Percentiles rank a stretch among this genome's conserved stretches.
These are phyloP conservation scores for Podaxis mareebaensis DNA, from an alignment of 768 basidiomycete species.

Conservation along the genomic window DNA sequence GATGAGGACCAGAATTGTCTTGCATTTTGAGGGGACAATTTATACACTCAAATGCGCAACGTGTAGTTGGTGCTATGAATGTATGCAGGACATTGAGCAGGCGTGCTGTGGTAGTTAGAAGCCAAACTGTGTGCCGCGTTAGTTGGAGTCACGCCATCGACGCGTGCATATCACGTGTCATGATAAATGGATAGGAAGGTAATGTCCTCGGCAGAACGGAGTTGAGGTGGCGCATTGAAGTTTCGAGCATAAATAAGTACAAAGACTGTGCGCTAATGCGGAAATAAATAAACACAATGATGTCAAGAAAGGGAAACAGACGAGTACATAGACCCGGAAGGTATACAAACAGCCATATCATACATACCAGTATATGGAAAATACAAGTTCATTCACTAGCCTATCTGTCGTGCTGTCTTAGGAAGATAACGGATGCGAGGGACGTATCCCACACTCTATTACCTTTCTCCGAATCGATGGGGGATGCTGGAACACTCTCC, in stretches of 20 bases:
- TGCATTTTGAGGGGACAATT: neutral
- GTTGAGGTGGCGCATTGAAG: too few species aligned
- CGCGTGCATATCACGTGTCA: neutral
- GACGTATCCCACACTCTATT: conserved; percentile 34
- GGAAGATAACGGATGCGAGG: conserved; percentile 29
- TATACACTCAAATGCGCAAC: neutral
- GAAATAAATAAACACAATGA: conserved; percentile 1
- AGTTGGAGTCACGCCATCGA: neutral
- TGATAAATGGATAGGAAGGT: neutral
- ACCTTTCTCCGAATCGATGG: conserved; percentile 7
- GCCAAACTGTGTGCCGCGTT: neutral
- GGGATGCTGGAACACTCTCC: conserved; percentile 13
- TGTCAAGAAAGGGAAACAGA: neutral
- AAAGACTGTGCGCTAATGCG: neutral
- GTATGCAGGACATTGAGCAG: neutral
- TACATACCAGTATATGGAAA: neutral
- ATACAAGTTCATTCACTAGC: neutral
- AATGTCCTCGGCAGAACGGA: neutral
- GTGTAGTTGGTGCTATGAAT: neutral
- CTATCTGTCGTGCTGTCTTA: neutral
- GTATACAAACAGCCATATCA: neutral
- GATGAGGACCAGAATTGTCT: neutral
- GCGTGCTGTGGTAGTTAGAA: neutral
- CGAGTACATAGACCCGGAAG: neutral
- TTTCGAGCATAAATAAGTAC: neutral